These are phyloP conservation scores for Inonotus hispidus DNA, from an alignment of 1,284 basidiomycete species.

Conservation along the genomic window DNA sequence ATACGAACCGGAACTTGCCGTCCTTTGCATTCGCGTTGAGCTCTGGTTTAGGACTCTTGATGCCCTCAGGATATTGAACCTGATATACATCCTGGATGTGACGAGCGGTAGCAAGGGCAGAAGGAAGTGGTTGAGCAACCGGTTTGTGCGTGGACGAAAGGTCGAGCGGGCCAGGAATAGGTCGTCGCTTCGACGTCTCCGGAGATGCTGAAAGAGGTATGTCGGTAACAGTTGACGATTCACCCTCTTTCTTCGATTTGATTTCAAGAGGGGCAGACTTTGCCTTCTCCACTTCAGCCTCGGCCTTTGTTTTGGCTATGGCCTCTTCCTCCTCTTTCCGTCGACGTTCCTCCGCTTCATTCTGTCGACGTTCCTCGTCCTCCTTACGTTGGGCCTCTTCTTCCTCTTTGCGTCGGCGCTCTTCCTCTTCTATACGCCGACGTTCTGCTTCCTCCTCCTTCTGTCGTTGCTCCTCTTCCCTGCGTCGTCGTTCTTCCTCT, in stretches of 20 bases:
- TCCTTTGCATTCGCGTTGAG: conserved; percentile 82
- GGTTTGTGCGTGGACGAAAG: conserved; percentile 45
- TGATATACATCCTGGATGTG: conserved; percentile 79
- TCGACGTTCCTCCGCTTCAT: conserved; percentile 35
- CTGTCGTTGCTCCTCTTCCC: conserved; percentile 20
- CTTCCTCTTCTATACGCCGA: conserved; percentile 21
- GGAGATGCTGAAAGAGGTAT: conserved; percentile 30
- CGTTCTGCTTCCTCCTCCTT: conserved; percentile 19
- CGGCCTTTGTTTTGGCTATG: conserved; percentile 33
- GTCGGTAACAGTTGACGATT: conserved; percentile 25
- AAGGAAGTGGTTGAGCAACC: conserved; percentile 47
- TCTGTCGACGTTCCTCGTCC: conserved; percentile 27
- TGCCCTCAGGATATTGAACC: conserved; percentile 80
- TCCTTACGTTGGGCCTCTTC: conserved; percentile 25
- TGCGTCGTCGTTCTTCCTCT: conserved; percentile 32
- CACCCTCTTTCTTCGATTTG: conserved; percentile 12
- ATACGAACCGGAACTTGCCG: conserved; percentile 80
- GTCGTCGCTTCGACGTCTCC: conserved; percentile 32
- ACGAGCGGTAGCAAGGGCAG: conserved; percentile 68
- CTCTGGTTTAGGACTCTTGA: conserved; percentile 79
- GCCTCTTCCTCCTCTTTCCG: conserved; percentile 28
- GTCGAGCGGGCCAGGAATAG: conserved; percentile 64
- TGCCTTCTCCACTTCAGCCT: conserved; percentile 27
- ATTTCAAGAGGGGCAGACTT: conserved; percentile 23
- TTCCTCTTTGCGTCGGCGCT: conserved; percentile 22